Evolutionary conservation across 164 flowering plant genomes (phyloP), one percentile per base, ranked within the genome.

Genomic region (Umbilicus rupestris): DNA sequence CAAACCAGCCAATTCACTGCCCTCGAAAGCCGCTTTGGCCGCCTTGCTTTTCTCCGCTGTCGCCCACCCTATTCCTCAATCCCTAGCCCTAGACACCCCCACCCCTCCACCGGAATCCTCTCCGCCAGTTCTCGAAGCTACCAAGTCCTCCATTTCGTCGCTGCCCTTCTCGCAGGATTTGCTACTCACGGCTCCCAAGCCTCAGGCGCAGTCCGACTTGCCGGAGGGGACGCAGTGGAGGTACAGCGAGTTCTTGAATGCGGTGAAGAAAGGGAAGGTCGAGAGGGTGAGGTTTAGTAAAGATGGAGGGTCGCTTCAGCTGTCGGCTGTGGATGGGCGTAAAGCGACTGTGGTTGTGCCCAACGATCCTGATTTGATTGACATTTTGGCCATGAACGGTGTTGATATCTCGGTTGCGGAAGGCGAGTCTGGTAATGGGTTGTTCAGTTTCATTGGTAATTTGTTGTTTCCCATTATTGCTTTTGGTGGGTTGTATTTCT

Each of bases 351-450:
- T 94, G 6, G 75, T 79, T 22, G 95, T 90, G 41, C 96, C 97
- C 42, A 92, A 87, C 63, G 98, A 92, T 70, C 95, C 98, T 0
- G 97, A 94, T 73, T 81, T 94, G 31, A 90, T 90, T 57, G 98
- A 94, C 75, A 90, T 94, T 20, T 70, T 94, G 42, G 98, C 98
- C 0, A 94, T 94, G 98, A 94, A 87, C 68, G 98, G 97, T 5
- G 98, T 94, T n/a, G 98, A 94, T 71, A 94, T 94, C 16, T 83
- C 97, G 0, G 96, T 94, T 41, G 78, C 95, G 0, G 98, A 94
- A 78, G 98, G 98, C 4, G 98, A 94, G n/a, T 47, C 87, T 0
- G 91, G 96, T 8, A 87, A 87, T 69, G 96, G 93, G 46, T 69
- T 90, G 65, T 83, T 90, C 58, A 73, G 35, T 66, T 73, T 94